phyloP scores from a whole-genome alignment of 2,329 filamentous ascomycete species.

The Exophiala mesophila region DNA sequence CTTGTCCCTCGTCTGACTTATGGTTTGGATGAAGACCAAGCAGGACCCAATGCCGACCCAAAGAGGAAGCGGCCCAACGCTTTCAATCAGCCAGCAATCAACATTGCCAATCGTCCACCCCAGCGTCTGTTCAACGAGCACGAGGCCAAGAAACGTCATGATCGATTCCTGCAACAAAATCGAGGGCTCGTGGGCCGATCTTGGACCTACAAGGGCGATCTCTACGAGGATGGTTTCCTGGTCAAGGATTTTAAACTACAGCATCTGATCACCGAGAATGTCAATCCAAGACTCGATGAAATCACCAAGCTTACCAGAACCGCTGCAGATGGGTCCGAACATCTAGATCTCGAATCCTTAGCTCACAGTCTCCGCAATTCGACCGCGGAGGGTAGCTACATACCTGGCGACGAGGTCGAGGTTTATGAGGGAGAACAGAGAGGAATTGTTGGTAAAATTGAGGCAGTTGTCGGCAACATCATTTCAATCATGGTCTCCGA shows the following conservation, averaged over 20 bases:
- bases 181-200: constrained; percentile 56
- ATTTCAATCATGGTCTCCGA: constrained; percentile 81
- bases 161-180: constrained; percentile 53
- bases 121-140: constrained; percentile 88
- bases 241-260: constrained; percentile 92
- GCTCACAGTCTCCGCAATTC: constrained; percentile 84
- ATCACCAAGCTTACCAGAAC: constrained; percentile 90
- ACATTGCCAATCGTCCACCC: constrained; percentile 66
- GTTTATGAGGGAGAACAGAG: constrained; percentile 94
- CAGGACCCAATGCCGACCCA: constrained; percentile 42
- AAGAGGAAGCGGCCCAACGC: constrained; percentile 73
- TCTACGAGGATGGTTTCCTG: constrained; percentile 87
- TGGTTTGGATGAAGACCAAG: constrained; percentile 71
- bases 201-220: constrained; percentile 81
- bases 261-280: constrained; percentile 76
- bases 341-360: constrained; percentile 84
- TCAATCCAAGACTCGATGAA: constrained; percentile 90
- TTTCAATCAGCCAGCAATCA: constrained; percentile 43
- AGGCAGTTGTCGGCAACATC: constrained; percentile 84
- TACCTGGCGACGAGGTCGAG: constrained; percentile 92
- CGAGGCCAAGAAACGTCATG: constrained; percentile 85
- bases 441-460: constrained; percentile 79
- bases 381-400: constrained; percentile 74
- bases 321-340: constrained; percentile 86
- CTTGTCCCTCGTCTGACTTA: constrained; percentile 92